Base-by-base conservation (phyloP, 1,139 yeast species). In the Yamadazyma taylorii region DNA sequence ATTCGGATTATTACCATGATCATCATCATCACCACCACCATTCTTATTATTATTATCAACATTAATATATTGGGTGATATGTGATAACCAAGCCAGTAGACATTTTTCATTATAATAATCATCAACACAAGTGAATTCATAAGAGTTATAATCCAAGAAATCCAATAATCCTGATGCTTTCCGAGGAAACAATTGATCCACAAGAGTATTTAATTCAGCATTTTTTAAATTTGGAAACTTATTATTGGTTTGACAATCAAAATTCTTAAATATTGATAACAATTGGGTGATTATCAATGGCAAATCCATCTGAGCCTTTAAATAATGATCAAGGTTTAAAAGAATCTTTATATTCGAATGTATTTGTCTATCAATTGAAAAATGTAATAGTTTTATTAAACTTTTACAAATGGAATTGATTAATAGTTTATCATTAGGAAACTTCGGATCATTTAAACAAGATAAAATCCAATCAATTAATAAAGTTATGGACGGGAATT, bases 391-490 rank as follows among this genome's bases (percentile, higher is more conserved):
- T 24, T 54, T 56, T 7, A 65, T 35, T n/a, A 66, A 45, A 23
- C 59, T 40, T 30, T 53, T 48, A 17, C 58, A 38, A 1, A 61
- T 40, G 0, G 67, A 38, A 10, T 52, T 49, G 30, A 50, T 42
- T 32, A 60, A 44, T 8, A 37, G 15, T 7, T 32, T 30, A 6
- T 39, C 36, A 16, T 21, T 30, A 14, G 24, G 3, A 12, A 36
- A 36, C 6, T 6, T 19, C 5, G 24, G 24, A n/a, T 36, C 32
- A 16, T 45, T 38, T 23, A 52, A 41, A 33, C 47, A 42, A 3
- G 47, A 63, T n/a, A 56, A 44, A 3, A 67, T 52, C 69, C 73
- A 67, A 9, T 48, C 53, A 17, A 60, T 37, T 3, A 67, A 42
- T 26, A 66, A 46, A 8, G 60, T 49, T 2, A 67, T 48, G 35